Conservation (phyloP, 805 yeast species). For the Blastobotrys attinorum region DNA sequence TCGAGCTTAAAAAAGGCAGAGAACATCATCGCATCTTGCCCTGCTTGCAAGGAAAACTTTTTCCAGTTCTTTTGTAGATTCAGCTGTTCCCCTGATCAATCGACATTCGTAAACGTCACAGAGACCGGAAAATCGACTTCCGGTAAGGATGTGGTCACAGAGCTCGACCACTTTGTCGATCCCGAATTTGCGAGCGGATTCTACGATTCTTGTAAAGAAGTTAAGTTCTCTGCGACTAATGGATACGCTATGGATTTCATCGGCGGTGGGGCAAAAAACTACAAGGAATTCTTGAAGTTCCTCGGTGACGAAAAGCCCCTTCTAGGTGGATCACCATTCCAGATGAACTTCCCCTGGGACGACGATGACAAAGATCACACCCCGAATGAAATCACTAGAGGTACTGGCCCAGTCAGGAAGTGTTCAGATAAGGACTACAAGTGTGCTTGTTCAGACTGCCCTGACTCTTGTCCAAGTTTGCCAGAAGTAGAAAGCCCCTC, state of each 20-base stretch:
- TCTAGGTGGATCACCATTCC: conserved; percentile 94
- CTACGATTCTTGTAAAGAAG: conserved; percentile 78
- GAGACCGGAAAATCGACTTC: conserved; percentile 40
- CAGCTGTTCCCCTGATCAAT: conserved; percentile 83
- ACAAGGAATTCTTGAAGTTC: conserved; percentile 68
- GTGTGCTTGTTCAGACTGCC: conserved; percentile 91
- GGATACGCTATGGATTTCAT: conserved; percentile 94
- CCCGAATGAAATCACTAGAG: conserved; percentile 29
- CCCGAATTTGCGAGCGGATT: conserved; percentile 53
- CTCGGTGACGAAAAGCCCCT: conserved; percentile 91
- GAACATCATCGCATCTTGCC: conserved; percentile 78
- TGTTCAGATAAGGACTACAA: conserved; percentile 63
- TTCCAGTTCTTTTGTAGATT: conserved; percentile 74
- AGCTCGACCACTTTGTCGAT: conserved; percentile 56
- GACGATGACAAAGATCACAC: no score
- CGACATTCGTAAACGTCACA: conserved; percentile 63
- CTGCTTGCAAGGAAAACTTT: conserved; percentile 86
- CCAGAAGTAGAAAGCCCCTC: conserved; percentile 35
- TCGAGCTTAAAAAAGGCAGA: conserved; percentile 66
- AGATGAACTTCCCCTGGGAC: conserved; percentile 65
- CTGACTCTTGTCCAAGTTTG: conserved; percentile 65
- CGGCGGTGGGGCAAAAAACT: conserved; percentile 92
- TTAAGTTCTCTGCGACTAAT: conserved; percentile 89
- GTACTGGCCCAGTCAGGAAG: conserved; percentile 23
- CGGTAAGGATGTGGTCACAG: conserved; percentile 57